Evolutionary conservation across 2,329 filamentous ascomycete species (phyloP).

Genomic region (Teratosphaeria pseudoeucalypti): DNA sequence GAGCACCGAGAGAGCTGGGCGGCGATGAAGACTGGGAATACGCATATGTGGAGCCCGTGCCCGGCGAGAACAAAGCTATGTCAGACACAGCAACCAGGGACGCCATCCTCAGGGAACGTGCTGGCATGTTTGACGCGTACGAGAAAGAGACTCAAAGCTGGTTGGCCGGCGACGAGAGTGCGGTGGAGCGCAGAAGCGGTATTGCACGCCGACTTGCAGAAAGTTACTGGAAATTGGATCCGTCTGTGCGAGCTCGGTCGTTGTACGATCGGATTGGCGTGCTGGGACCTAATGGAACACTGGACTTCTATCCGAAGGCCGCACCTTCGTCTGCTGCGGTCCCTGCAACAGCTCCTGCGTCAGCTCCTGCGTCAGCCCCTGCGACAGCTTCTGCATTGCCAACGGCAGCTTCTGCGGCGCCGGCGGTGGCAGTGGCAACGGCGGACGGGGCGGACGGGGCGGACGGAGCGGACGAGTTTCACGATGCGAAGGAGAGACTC

Average conservation of each 20-base stretch:
- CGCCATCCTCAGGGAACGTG: slow-evolving; percentile 52
- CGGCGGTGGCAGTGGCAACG: neutral
- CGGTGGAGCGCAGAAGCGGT: slow-evolving; percentile 41
- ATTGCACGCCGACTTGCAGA: slow-evolving; percentile 54
- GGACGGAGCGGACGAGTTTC: neutral
- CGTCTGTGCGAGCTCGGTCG: slow-evolving; percentile 72
- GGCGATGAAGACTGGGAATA: slow-evolving; percentile 81
- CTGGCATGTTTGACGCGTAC: slow-evolving; percentile 58
- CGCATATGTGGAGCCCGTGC: slow-evolving; percentile 63
- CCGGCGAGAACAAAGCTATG: slow-evolving; percentile 69
- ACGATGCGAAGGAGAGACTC: neutral
- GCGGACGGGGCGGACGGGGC: neutral
- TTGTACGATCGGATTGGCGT: slow-evolving; percentile 74
- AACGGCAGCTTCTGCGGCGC: neutral
- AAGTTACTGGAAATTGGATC: slow-evolving; percentile 85
- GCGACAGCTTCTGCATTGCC: neutral
- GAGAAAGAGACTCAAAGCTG: slow-evolving; percentile 67
- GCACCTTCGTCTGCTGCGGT: neutral
- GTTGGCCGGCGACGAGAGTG: slow-evolving; percentile 46
- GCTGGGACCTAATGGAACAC: slow-evolving; percentile 54
- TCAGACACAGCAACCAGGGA: slow-evolving; percentile 52
- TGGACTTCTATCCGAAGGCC: slow-evolving; percentile 56
- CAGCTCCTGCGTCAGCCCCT: neutral
- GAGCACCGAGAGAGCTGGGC: slow-evolving; percentile 73
- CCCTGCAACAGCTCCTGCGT: neutral